Base-by-base conservation (phyloP, 2,329 filamentous ascomycete genomes). In the Penicillium sp. region DNA sequence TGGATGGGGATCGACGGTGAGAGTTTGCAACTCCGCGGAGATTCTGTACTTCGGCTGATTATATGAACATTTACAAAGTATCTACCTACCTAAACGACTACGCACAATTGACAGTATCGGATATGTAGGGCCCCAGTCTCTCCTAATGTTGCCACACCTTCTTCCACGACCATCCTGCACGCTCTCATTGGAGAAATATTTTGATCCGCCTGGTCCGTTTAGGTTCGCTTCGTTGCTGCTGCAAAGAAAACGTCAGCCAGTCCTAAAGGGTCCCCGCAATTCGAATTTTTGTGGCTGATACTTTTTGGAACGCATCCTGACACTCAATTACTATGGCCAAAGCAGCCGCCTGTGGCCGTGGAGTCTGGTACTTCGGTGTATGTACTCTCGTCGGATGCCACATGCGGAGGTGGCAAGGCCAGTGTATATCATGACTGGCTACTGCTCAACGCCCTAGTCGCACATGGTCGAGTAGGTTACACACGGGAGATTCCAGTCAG, bases 131-230 rank as follows among this genome's bases (percentile, higher is more conserved):
- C 43, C 35, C 31, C 31, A 37, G 37, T 37, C 14, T 60, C 52
- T 61, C 55, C 61, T 20, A 20, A 20, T 20, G 20, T 65, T 38
- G 63, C 61, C 63, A 65, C 63, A 62, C 59, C 53, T 63, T 57
- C 56, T 61, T 57, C 45, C 31, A 47, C 45, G 31, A 14, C 39
- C 10, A 28, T 42, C 54, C 53, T 43, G 57, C 14, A 15, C 3
- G 4, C 22, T 25, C 25, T 62, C 10, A 58, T 58, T 60, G 56
- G 54, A 5, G 10, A 49, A 8, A 34, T 54, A n/a, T 34, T 34
- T 35, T 25, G 28, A 54, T 57, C 63, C 55, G 56, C 43, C 50
- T 42, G 61, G 50, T 59, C 61, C 61, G 59, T 31, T 28, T 15
- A 37, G 37, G 41, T 53, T 52, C 37, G 37, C 47, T 53, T 52